A percentile compares a stretch with the other conserved stretches of the same genome.
Evolutionary conservation across 192 early-diverging fungal species (phyloP).

Genomic region (Mortierella antarctica): DNA sequence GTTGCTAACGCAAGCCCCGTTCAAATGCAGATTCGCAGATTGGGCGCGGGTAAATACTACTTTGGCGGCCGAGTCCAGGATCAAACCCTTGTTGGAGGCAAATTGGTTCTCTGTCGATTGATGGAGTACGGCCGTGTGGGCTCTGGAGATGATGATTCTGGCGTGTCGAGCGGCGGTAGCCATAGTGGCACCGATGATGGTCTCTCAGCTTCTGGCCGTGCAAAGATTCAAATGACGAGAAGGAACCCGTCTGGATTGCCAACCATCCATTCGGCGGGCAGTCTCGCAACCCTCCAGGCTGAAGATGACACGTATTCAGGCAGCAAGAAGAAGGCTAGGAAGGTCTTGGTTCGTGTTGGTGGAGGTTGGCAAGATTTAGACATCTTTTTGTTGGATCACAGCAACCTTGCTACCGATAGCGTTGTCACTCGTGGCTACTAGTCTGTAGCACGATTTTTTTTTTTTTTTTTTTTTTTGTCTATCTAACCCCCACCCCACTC

Average conservation of each 20-base stretch:
- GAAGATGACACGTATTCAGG: conserved; percentile 21
- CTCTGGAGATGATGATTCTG: conserved; percentile 53
- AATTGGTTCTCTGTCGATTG: conserved; percentile 60
- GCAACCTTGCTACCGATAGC: conserved; percentile 29
- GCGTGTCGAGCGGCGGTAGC: conserved; percentile 58
- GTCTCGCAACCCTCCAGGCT: conserved; percentile 15
- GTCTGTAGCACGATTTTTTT: not conserved
- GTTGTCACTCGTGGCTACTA: conserved; percentile 15
- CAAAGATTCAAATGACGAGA: conserved; percentile 4
- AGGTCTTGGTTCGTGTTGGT: conserved; percentile 67
- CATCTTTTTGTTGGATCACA: conserved; percentile 69
- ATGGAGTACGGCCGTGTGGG: conserved; percentile 57
- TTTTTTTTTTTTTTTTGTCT: not conserved
- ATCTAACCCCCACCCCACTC: not conserved
- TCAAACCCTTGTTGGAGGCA: conserved; percentile 48
- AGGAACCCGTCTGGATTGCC: conserved; percentile 3
- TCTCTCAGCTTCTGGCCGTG: conserved; percentile 6
- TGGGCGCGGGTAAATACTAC: conserved; percentile 52
- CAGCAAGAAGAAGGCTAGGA: conserved; percentile 16
- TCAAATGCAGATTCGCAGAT: conserved; percentile 57
- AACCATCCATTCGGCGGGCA: conserved; percentile 15
- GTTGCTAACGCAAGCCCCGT: conserved; percentile 65
- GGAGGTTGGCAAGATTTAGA: conserved; percentile 74
- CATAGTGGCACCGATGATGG: conserved; percentile 48
- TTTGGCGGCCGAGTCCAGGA: conserved; percentile 50